A percentile compares a stretch with the other conserved stretches of the same genome.
Evolutionary conservation across 129 eudicot genomes (phyloP).

Genomic region (Tagetes erecta): DNA sequence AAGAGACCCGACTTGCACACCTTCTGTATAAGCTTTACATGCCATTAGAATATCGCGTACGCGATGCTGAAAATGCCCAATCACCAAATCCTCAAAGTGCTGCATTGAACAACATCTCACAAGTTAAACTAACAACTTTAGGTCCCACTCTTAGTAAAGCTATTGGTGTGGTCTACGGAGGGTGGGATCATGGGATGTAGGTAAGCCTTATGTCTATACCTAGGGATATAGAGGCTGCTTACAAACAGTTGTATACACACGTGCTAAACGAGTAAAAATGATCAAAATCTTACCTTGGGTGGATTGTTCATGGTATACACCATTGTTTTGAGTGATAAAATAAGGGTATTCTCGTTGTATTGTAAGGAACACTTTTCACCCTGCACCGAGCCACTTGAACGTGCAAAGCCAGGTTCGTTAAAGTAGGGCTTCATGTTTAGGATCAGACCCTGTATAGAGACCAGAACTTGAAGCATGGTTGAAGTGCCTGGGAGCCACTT

Average conservation of each 20-base stretch:
- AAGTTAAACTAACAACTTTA: not conserved
- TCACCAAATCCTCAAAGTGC: constrained; percentile 77
- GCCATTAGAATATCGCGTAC: constrained; percentile 67
- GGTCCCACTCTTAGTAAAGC: too few species aligned
- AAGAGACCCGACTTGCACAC: constrained; percentile 71
- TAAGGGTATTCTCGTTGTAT: constrained; percentile 56
- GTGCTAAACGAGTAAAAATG: not conserved
- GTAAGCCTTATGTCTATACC: too few species aligned
- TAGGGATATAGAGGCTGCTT: too few species aligned
- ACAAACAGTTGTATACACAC: not conserved
- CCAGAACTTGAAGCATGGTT: constrained; percentile 76
- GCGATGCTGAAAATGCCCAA: constrained; percentile 58
- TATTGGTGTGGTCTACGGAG: too few species aligned
- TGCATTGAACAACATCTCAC: constrained; percentile 29
- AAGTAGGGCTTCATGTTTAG: constrained; percentile 70
- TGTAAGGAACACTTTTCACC: constrained; percentile 43
- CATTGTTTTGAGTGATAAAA: constrained; percentile 62
- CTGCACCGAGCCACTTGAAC: constrained; percentile 16
- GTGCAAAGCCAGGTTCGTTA: constrained; percentile 64
- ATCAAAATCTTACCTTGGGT: constrained; percentile 56
- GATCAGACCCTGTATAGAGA: constrained; percentile 82
- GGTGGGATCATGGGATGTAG: too few species aligned
- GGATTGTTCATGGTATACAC: constrained; percentile 52
- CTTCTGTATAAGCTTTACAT: constrained; percentile 71
- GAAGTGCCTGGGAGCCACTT: constrained; percentile 65